Evolutionary conservation across 345 rosid species (phyloP).

Genomic region (Lumnitzera littorea): DNA sequence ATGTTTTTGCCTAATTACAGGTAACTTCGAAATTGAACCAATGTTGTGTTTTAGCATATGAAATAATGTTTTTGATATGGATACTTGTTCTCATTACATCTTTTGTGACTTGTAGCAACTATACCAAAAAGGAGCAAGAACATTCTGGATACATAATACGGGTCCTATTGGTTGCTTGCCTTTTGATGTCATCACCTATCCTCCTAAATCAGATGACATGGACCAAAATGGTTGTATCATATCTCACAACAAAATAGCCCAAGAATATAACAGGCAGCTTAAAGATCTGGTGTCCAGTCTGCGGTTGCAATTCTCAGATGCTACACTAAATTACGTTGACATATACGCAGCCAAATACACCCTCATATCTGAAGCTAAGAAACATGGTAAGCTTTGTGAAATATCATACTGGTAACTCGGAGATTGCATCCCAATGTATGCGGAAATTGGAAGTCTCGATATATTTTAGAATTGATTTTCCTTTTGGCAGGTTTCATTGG

Average conservation of each 20-base stretch:
- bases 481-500: conserved; percentile 39
- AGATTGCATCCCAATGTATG: too few relatives aligned
- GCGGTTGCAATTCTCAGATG: conserved; percentile 1
- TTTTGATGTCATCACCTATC: neutral
- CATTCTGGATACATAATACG: conserved; percentile 28
- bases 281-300: neutral
- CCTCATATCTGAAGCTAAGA: conserved; percentile 2
- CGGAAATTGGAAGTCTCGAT: neutral
- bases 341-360: neutral
- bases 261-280: conserved; percentile 1
- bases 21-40: too few relatives aligned
- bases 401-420: neutral
- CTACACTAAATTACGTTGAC: neutral
- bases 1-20: too few relatives aligned
- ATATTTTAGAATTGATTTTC: neutral
- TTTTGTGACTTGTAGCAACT: conserved; percentile 10
- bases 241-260: neutral
- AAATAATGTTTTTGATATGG: neutral
- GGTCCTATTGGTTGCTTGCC: conserved; percentile 18
- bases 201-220: neutral
- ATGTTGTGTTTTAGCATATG: neutral
- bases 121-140: conserved; percentile 42
- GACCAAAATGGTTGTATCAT: conserved; percentile 1
- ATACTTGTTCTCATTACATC: too few relatives aligned
- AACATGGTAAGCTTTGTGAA: conserved; percentile 1